These are phyloP conservation scores for Trichoderma simmonsii DNA, from an alignment of 2,329 filamentous ascomycete species.

Conservation along the genomic window DNA sequence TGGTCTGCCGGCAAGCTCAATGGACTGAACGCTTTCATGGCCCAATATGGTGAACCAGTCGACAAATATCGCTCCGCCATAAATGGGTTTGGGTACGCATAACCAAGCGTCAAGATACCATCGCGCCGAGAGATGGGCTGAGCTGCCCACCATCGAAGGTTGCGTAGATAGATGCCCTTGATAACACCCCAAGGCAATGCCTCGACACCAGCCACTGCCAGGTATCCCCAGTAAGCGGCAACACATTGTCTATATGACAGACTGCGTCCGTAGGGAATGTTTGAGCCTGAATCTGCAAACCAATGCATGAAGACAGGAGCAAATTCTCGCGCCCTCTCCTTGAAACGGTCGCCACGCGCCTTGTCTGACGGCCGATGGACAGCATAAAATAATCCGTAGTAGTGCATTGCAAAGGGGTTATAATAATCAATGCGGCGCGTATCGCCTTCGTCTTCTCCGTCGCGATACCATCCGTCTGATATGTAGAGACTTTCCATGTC, in stretches of 20 bases:
- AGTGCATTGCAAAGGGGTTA: neutral
- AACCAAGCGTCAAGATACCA: neutral
- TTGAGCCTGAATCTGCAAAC: neutral
- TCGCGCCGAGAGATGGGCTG: slow-evolving; percentile 1
- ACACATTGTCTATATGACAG: slow-evolving; percentile 13
- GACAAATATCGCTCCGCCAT: neutral
- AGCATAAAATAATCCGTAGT: neutral
- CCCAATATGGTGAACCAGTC: neutral
- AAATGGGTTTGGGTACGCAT: neutral
- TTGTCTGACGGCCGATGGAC: neutral
- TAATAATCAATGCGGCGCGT: neutral
- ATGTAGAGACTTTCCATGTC: neutral
- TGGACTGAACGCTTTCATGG: neutral
- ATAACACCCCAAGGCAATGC: slow-evolving; percentile 15
- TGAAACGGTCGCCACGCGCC: neutral
- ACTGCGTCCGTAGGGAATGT: neutral
- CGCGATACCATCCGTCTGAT: neutral
- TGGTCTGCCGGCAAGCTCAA: neutral
- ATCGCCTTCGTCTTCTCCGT: neutral
- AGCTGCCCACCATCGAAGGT: slow-evolving; percentile 10
- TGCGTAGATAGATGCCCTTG: slow-evolving; percentile 16
- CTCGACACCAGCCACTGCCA: slow-evolving; percentile 10
- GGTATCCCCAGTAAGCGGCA: slow-evolving; percentile 13
- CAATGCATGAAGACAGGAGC: neutral
- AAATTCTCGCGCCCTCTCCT: neutral